phyloP scores from a whole-genome alignment of 2,329 filamentous ascomycete species.

The Paramyrothecium sp. region DNA sequence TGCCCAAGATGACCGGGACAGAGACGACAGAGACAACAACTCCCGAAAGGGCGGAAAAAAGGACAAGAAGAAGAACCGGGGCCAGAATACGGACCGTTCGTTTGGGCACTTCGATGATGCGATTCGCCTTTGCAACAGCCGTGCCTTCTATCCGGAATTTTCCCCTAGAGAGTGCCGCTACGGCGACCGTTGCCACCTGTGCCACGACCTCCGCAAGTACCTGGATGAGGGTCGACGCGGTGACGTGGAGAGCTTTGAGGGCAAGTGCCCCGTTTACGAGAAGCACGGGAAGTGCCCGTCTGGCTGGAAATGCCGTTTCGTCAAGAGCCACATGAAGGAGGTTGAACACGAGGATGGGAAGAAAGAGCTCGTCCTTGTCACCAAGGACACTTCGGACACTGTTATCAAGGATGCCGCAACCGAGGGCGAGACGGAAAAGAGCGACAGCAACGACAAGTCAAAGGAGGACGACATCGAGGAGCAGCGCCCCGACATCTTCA shows the following conservation, averaged over 20 bases:
- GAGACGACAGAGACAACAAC: conserved; percentile 54
- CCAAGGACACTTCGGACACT: conserved; percentile 25
- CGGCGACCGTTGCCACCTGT: conserved; percentile 76
- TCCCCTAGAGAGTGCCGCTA: conserved; percentile 75
- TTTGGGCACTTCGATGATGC: conserved; percentile 81
- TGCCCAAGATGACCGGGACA: conserved; percentile 39
- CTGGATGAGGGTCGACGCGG: conserved; percentile 76
- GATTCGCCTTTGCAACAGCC: conserved; percentile 73
- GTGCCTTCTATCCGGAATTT: conserved; percentile 73
- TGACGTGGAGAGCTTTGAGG: conserved; percentile 73
- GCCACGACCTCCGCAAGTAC: conserved; percentile 85
- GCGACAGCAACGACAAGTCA: conserved; percentile 24
- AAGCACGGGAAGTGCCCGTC: conserved; percentile 72
- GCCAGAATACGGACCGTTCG: conserved; percentile 77
- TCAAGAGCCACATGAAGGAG: conserved; percentile 82
- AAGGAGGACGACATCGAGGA: conserved; percentile 44
- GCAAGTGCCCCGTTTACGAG: conserved; percentile 80
- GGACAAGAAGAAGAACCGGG: conserved; percentile 49
- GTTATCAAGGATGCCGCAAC: conserved; percentile 1
- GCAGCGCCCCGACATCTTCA: conserved; percentile 67
- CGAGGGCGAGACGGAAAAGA: conserved; percentile 26
- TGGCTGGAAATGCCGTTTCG: conserved; percentile 95
- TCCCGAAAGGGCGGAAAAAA: conserved; percentile 35
- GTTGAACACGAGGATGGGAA: conserved; percentile 73
- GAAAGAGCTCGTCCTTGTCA: conserved; percentile 75